Evolutionary conservation across 2,329 filamentous ascomycete species (phyloP), one percentile per base, ranked within the genome.

Genomic region (Diaporthe sp.): DNA sequence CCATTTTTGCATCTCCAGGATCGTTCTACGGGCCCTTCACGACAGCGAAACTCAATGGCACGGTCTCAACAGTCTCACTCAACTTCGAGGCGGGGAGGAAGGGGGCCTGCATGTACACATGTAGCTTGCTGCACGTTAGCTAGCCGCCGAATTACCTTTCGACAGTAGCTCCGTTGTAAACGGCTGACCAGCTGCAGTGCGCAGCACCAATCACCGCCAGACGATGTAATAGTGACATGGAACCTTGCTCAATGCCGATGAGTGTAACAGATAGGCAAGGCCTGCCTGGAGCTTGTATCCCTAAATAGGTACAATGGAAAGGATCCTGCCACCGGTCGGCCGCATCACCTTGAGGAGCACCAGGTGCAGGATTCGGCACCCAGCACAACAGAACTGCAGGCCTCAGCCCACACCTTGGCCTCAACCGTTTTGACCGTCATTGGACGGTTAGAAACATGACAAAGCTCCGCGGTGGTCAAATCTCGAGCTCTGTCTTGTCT

Each of bases 181-280:
- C 45, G 45, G 45, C 61, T 67, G 45, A 50, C 42, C 42, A 15
- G 28, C 42, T 50, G 42, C 61, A 47, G 42, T n/a, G 25, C 42
- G 22, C n/a, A 28, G 45, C 45, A 40, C 64, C 64, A 68, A 40
- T 54, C 47, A 52, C 64, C 33, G 64, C n/a, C 15, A 30, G 30
- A 40, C 47, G 33, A 68, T 54, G 64, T 40, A 22, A 40, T 52
- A 19, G 64, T 67, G 64, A 67, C 64, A 67, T 67, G 40, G 33
- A 67, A 67, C 61, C 30, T 35, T 38, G 22, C 61, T 13, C 61
- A 15, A 40, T 54, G n/a, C 7, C 61, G 45, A 67, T 52, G 22
- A 52, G 30, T 35, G 45, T 38, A 38, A 52, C 64, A 52, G 64
- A 54, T 12, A 50, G 30, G 61, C 60, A 64, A 33, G 55, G 33